Conservation (phyloP, 1,284 basidiomycete species). For the Coriolopsis trogii region DNA sequence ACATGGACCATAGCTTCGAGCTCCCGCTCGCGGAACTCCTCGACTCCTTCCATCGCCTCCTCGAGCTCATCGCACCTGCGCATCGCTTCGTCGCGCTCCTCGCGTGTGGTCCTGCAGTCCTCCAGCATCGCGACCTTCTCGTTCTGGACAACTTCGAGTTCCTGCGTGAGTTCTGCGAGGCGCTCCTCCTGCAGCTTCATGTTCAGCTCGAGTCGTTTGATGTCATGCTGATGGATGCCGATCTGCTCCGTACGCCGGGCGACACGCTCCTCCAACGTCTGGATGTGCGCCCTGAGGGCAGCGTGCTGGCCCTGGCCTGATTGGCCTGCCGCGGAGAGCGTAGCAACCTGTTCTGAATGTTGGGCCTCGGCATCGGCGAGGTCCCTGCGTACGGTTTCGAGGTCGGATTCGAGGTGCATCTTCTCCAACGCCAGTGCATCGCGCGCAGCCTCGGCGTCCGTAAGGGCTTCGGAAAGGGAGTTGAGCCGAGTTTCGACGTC, state of each 20-base stretch:
- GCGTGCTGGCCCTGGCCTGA: conserved; percentile 38
- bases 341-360: conserved; percentile 59
- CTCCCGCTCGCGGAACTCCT: conserved; percentile 38
- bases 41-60: conserved; percentile 57
- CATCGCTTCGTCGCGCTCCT: conserved; percentile 65
- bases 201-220: conserved; percentile 72
- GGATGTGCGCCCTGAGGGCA: conserved; percentile 61
- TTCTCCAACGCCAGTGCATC: conserved; percentile 63
- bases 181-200: conserved; percentile 72
- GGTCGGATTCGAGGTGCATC: conserved; percentile 61
- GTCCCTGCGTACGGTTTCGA: conserved; percentile 52
- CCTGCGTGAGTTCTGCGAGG: conserved; percentile 62
- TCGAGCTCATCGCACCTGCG: conserved; percentile 43
- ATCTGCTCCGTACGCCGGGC: conserved; percentile 68
- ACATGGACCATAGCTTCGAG: conserved; percentile 41
- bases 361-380: conserved; percentile 56
- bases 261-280: conserved; percentile 64
- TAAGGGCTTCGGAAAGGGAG: conserved; percentile 41
- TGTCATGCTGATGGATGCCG: conserved; percentile 74
- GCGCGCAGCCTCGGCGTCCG: conserved; percentile 61
- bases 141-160: conserved; percentile 62
- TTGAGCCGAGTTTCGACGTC: conserved; percentile 43
- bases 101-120: conserved; percentile 73
- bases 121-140: conserved; percentile 80
- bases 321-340: conserved; percentile 54